Evolutionary conservation across 805 yeast species (phyloP).

Genomic region (Schizosaccharomyces cryophilus): DNA sequence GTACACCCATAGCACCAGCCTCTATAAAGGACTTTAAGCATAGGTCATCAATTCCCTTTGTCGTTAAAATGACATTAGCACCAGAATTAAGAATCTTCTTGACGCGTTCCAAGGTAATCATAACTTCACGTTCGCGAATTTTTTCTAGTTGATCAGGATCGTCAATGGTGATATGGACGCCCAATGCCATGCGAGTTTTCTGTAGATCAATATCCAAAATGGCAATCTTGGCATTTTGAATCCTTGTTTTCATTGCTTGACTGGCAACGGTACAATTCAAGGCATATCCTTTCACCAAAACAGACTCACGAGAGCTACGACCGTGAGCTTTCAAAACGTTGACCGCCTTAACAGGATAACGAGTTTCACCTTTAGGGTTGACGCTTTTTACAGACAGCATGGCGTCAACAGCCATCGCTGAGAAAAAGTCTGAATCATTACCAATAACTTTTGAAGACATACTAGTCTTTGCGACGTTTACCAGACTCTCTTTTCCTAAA

Average conservation of each 20-base stretch:
- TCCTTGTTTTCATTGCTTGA: constrained; percentile 72
- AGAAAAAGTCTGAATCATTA: constrained; percentile 69
- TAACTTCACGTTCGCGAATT: constrained; percentile 70
- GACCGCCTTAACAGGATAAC: constrained; percentile 92
- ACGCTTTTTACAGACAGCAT: constrained; percentile 83
- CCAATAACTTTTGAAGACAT: constrained; percentile 96
- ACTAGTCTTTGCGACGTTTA: constrained; percentile 84
- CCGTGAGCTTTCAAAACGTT: constrained; percentile 93
- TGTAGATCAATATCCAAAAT: constrained; percentile 79
- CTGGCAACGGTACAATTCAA: constrained; percentile 91
- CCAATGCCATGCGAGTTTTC: constrained; percentile 93
- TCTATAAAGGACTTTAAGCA: constrained; percentile 80
- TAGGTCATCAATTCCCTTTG: constrained; percentile 85
- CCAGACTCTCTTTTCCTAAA: constrained; percentile 57
- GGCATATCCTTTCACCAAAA: constrained; percentile 81
- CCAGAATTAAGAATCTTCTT: constrained; percentile 63
- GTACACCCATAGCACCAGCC: constrained; percentile 78
- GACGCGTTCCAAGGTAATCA: constrained; percentile 61
- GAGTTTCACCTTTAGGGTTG: constrained; percentile 63
- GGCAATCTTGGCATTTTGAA: constrained; percentile 55
- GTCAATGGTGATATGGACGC: constrained; percentile 86
- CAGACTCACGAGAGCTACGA: constrained; percentile 66
- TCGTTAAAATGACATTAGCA: constrained; percentile 77
- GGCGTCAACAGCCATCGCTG: constrained; percentile 81
- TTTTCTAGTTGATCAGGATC: constrained; percentile 94